A percentile compares a stretch with the other conserved stretches of the same genome.
These are phyloP conservation scores for Sporothrix sp. DNA, from an alignment of 2,329 filamentous ascomycete species.

Conservation along the genomic window DNA sequence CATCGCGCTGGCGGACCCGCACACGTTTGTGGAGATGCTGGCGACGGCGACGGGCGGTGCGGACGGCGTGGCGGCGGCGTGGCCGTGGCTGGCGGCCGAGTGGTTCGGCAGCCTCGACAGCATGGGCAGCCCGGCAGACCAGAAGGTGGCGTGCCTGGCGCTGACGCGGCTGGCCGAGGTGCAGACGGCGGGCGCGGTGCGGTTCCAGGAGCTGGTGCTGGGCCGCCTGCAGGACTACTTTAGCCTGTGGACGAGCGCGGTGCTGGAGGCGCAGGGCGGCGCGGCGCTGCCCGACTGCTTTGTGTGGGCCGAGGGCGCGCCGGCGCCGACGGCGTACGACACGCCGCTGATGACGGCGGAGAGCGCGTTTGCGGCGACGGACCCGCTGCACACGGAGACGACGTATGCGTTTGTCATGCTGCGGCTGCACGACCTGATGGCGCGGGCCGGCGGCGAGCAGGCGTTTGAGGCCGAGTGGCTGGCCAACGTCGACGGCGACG, in stretches of 20 bases:
- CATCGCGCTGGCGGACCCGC: slow-evolving; percentile 62
- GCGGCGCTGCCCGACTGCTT: slow-evolving; percentile 42
- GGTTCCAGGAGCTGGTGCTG: slow-evolving; percentile 49
- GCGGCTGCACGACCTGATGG: slow-evolving; percentile 50
- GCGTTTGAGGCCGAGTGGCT: slow-evolving; percentile 59
- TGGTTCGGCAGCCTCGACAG: slow-evolving; percentile 62
- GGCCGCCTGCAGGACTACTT: slow-evolving; percentile 61
- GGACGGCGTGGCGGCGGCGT: slow-evolving; percentile 30
- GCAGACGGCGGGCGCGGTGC: slow-evolving; percentile 15
- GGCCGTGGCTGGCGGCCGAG: slow-evolving; percentile 49
- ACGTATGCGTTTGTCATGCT: slow-evolving; percentile 55
- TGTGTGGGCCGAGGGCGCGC: slow-evolving; percentile 32
- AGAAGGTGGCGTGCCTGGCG: slow-evolving; percentile 64
- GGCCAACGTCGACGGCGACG: slow-evolving; percentile 64
- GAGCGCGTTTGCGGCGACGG: slow-evolving; percentile 43
- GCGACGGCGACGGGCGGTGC: slow-evolving; percentile 26
- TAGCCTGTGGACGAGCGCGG: slow-evolving; percentile 62
- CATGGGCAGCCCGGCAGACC: slow-evolving; percentile 53
- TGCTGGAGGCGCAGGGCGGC: slow-evolving; percentile 53
- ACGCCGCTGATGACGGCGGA: slow-evolving; percentile 46
- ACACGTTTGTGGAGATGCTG: slow-evolving; percentile 53
- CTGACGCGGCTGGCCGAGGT: slow-evolving; percentile 63
- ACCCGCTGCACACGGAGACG: slow-evolving; percentile 59
- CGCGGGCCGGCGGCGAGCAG: slow-evolving; percentile 52
- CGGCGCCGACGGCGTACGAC: slow-evolving; percentile 39